Evolutionary conservation across 345 rosid species (phyloP).

Genomic region (Trapa incisa): DNA sequence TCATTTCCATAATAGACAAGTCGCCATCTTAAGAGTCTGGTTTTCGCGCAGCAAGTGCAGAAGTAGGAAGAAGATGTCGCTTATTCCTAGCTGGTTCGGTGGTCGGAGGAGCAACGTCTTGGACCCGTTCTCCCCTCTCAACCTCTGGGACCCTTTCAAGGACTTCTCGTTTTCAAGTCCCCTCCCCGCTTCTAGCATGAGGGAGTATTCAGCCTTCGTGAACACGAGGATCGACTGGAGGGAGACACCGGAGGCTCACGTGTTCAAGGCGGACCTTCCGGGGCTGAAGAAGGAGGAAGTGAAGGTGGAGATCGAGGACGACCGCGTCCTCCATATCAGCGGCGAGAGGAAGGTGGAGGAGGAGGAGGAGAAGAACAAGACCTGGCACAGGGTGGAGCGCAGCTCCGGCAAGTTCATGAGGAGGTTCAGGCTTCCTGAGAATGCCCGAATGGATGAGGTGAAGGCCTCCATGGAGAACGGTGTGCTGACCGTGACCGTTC

Average conservation of each 20-base stretch:
- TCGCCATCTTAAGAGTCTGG: no score
- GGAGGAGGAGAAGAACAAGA: neutral
- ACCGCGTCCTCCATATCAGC: neutral
- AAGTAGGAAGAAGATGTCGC: neutral
- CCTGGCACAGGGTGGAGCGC: neutral
- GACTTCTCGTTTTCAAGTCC: neutral
- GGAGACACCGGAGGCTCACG: neutral
- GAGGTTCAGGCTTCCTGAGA: neutral
- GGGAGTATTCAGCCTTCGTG: neutral
- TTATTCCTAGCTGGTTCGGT: slow-evolving; percentile 1
- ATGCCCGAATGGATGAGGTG: neutral
- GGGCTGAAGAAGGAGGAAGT: slow-evolving; percentile 1
- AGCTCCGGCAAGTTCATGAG: neutral
- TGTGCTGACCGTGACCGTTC: slow-evolving; percentile 1
- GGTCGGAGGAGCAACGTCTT: neutral
- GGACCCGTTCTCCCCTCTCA: neutral
- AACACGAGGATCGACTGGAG: neutral
- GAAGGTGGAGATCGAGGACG: slow-evolving; percentile 1
- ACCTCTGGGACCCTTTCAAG: neutral
- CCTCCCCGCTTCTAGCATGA: neutral
- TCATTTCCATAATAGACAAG: no score
- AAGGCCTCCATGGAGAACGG: neutral
- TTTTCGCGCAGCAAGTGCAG: no score
- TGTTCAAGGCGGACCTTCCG: neutral
- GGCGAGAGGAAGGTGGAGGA: neutral